Conservation (phyloP, 305 asterid genomes). For the Fraxinus sp. region DNA sequence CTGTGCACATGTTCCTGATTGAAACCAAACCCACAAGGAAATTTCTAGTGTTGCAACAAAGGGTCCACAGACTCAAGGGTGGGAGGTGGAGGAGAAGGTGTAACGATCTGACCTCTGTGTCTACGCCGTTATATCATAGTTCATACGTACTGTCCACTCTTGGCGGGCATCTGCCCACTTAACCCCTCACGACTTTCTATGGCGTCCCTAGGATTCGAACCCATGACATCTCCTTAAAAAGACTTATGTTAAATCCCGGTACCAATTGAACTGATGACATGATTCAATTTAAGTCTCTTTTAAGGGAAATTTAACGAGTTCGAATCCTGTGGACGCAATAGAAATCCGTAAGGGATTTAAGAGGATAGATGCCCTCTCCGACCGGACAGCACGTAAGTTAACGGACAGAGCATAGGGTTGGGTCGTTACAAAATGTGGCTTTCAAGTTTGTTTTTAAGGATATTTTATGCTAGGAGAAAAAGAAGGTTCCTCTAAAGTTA, state of each 20-base stretch:
- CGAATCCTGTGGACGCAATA: neutral
- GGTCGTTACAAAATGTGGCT: neutral
- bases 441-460: conserved; percentile 14
- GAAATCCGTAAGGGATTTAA: neutral
- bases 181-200: neutral
- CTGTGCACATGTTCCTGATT: neutral
- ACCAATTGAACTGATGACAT: neutral
- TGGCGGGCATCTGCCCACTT: neutral
- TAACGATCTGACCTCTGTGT: neutral
- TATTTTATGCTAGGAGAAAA: conserved; percentile 5
- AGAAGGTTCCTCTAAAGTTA: conserved; percentile 6
- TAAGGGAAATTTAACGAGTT: neutral
- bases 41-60: neutral
- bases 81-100: conserved; percentile 4
- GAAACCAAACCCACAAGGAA: conserved; percentile 4
- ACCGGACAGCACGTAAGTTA: neutral
- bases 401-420: neutral
- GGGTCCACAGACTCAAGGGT: neutral
- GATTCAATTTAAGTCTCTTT: neutral
- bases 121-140: neutral
- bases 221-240: neutral
- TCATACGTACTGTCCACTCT: neutral
- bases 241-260: neutral
- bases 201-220: neutral
- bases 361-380: neutral